Conservation (phyloP, 306 rosid genomes). For the Cucumis sativus region DNA sequence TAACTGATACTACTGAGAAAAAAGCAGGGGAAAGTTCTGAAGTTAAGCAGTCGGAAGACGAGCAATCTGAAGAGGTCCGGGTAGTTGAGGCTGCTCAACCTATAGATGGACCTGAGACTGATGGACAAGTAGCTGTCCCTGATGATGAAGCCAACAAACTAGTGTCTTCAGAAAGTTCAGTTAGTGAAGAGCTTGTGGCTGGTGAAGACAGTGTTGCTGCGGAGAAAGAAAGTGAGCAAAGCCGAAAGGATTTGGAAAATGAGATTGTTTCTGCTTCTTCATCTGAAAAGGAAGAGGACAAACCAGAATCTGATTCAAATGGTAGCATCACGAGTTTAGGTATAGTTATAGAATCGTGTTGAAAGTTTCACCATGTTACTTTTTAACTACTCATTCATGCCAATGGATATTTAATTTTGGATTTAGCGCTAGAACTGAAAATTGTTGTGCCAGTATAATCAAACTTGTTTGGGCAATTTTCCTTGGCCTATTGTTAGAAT, state of each 20-base stretch:
- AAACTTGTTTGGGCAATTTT: neutral
- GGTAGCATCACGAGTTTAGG: constrained; percentile 35
- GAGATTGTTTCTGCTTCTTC: constrained; percentile 22
- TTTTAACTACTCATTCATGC: neutral
- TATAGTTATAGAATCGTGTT: constrained; percentile 18
- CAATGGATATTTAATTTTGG: neutral
- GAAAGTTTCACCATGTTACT: neutral
- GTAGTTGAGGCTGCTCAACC: constrained; percentile 5
- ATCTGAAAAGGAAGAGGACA: constrained; percentile 24
- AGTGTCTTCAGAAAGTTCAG: constrained; percentile 20
- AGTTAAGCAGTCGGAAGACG: neutral
- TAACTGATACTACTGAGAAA: neutral
- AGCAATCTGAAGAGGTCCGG: neutral
- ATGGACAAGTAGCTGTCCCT: constrained; percentile 19
- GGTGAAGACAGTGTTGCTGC: constrained; percentile 23
- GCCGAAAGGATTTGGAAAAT: constrained; percentile 23
- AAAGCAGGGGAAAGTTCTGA: constrained; percentile 1
- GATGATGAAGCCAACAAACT: constrained; percentile 20
- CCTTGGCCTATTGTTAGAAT: neutral
- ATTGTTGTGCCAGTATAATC: neutral
- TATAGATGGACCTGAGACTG: constrained; percentile 22
- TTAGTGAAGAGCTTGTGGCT: constrained; percentile 18
- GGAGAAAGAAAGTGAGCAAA: constrained; percentile 26
- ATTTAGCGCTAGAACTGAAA: neutral
- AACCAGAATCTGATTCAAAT: constrained; percentile 23